Conservation (phyloP, 208 protist species). For the Porcisia hertigi region DNA sequence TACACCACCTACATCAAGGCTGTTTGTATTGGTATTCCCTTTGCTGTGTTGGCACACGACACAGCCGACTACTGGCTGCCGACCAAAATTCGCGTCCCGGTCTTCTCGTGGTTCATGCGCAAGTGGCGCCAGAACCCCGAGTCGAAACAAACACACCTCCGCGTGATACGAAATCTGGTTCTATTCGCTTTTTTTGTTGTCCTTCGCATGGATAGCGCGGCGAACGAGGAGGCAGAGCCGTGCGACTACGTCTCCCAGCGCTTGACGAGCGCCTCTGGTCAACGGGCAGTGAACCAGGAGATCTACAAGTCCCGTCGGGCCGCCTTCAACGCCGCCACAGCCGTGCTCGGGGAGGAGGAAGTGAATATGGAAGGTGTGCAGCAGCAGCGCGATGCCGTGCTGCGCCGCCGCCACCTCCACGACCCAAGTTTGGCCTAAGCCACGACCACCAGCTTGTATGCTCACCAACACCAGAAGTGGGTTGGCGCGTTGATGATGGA, state of each 20-base stretch:
- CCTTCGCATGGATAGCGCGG: constrained; percentile 44
- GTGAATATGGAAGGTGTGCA: constrained; percentile 69
- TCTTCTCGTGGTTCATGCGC: constrained; percentile 80
- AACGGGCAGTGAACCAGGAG: constrained; percentile 53
- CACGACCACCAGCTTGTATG: neutral
- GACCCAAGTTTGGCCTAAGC: constrained; percentile 52
- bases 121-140: constrained; percentile 68
- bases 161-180: constrained; percentile 60
- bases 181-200: constrained; percentile 76
- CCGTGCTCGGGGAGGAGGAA: constrained; percentile 74
- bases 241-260: constrained; percentile 77
- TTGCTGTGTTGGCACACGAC: constrained; percentile 81
- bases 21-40: constrained; percentile 65
- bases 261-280: constrained; percentile 50
- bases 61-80: constrained; percentile 81
- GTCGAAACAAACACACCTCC: constrained; percentile 53
- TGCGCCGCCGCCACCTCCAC: constrained; percentile 82
- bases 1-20: constrained; percentile 61
- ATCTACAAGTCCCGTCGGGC: constrained; percentile 61
- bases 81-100: constrained; percentile 43
- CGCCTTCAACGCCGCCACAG: constrained; percentile 67
- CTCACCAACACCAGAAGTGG: neutral
- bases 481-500: neutral
- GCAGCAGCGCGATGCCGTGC: constrained; percentile 82
- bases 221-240: constrained; percentile 47